A percentile compares a stretch with the other conserved stretches of the same genome.
Conservation (phyloP, 2,329 filamentous ascomycete species). For the Xylaria sp. region DNA sequence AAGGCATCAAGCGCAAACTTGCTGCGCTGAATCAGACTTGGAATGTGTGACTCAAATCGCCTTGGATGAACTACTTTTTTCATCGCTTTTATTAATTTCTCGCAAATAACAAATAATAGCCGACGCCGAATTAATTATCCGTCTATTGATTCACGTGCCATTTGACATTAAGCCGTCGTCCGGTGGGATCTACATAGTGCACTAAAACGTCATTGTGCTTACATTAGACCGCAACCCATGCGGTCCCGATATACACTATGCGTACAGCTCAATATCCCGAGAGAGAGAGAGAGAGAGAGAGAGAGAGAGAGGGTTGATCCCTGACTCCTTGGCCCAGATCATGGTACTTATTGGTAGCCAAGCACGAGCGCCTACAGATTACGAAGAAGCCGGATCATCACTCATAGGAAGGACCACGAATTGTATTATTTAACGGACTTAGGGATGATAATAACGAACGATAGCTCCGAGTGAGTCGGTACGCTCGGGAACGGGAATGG, state of each 20-base stretch:
- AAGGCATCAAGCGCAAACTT: slow-evolving; percentile 60
- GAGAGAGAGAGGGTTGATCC: neutral
- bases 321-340: neutral
- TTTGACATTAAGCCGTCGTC: neutral
- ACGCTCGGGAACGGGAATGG: neutral
- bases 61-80: neutral
- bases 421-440: neutral
- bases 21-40: slow-evolving; percentile 54
- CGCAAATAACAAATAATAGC: neutral
- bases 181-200: neutral
- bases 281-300: neutral
- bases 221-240: too few relatives aligned
- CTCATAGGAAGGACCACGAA: neutral
- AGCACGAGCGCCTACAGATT: neutral
- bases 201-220: neutral
- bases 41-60: slow-evolving; percentile 39
- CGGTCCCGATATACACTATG: too few relatives aligned
- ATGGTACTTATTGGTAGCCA: neutral
- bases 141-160: neutral
- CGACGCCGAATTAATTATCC: neutral
- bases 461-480: neutral
- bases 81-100: neutral
- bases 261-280: too few relatives aligned
- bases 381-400: neutral
- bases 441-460: neutral